Evolutionary conservation across 495 filamentous ascomycete genomes (phyloP).

Genomic region (Penicillium antarcticum): DNA sequence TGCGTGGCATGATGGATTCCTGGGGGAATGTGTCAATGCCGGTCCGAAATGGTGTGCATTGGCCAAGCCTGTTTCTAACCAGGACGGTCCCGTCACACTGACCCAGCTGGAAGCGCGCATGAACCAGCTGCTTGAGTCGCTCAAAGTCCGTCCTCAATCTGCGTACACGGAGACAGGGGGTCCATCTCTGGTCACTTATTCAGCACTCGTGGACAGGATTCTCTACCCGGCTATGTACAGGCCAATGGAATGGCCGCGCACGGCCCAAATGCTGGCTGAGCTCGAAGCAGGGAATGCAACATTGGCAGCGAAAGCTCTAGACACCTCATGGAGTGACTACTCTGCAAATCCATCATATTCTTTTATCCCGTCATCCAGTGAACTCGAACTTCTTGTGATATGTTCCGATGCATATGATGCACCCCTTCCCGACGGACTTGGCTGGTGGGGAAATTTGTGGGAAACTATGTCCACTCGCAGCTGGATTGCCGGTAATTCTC

Average conservation of each 20-base stretch:
- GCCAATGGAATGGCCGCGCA: slow-evolving; percentile 7
- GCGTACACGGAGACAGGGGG: slow-evolving; percentile 12
- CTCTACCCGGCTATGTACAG: slow-evolving; percentile 12
- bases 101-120: slow-evolving; percentile 12
- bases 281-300: slow-evolving; percentile 16
- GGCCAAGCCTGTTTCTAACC: slow-evolving; percentile 1
- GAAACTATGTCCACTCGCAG: slow-evolving; percentile 11
- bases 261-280: slow-evolving; percentile 13
- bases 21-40: slow-evolving; percentile 16
- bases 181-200: slow-evolving; percentile 15
- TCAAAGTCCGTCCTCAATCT: slow-evolving; percentile 12
- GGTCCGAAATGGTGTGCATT: slow-evolving; percentile 14
- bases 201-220: slow-evolving; percentile 7
- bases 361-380: background rate
- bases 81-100: slow-evolving; percentile 7
- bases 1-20: slow-evolving; percentile 16
- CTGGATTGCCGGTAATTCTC: slow-evolving; percentile 18
- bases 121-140: slow-evolving; percentile 6
- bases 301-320: slow-evolving; percentile 8
- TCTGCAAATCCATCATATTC: background rate
- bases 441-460: slow-evolving; percentile 16
- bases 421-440: slow-evolving; percentile 12
- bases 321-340: slow-evolving; percentile 9
- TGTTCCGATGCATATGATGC: slow-evolving; percentile 18
- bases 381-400: slow-evolving; percentile 13